These are phyloP conservation scores for Taphrina sp. DNA, from an alignment of 1,139 yeast genomes.

Conservation along the genomic window DNA sequence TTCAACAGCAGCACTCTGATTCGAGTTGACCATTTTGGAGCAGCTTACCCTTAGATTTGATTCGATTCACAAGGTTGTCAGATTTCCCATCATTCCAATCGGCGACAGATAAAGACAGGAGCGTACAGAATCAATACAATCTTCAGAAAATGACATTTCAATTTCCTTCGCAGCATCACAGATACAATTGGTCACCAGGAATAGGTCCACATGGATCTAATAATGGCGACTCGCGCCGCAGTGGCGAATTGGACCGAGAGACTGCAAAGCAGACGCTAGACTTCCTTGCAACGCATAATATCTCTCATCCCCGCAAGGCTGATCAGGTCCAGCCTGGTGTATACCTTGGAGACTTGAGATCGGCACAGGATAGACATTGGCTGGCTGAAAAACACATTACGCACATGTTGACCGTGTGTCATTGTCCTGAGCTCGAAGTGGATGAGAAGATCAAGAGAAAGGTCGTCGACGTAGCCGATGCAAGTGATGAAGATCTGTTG, in stretches of 20 bases:
- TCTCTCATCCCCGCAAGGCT: constrained; percentile 23
- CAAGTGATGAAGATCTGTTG: constrained; percentile 59
- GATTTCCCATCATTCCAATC: too few relatives aligned
- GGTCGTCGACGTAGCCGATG: constrained; percentile 70
- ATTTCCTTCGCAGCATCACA: constrained; percentile 19
- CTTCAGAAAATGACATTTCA: constrained; percentile 19
- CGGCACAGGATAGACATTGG: constrained; percentile 4
- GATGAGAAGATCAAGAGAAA: constrained; percentile 49
- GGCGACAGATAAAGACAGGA: too few relatives aligned
- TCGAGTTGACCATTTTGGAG: too few relatives aligned
- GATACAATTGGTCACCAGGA: constrained; percentile 3
- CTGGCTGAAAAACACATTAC: constrained; percentile 8
- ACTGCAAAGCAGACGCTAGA: constrained; percentile 19
- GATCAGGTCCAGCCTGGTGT: constrained; percentile 30
- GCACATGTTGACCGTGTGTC: constrained; percentile 24
- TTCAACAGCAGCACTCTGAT: too few relatives aligned
- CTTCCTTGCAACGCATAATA: constrained; percentile 7
- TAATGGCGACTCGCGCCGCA: neutral
- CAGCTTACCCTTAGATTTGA: too few relatives aligned
- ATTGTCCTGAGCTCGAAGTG: neutral
- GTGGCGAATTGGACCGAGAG: constrained; percentile 14
- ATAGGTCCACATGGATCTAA: neutral
- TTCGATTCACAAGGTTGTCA: too few relatives aligned
- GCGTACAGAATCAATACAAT: too few relatives aligned
- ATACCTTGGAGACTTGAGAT: constrained; percentile 23